phyloP scores from a whole-genome alignment of 441 rosid genomes.

The Sinapis alba region DNA sequence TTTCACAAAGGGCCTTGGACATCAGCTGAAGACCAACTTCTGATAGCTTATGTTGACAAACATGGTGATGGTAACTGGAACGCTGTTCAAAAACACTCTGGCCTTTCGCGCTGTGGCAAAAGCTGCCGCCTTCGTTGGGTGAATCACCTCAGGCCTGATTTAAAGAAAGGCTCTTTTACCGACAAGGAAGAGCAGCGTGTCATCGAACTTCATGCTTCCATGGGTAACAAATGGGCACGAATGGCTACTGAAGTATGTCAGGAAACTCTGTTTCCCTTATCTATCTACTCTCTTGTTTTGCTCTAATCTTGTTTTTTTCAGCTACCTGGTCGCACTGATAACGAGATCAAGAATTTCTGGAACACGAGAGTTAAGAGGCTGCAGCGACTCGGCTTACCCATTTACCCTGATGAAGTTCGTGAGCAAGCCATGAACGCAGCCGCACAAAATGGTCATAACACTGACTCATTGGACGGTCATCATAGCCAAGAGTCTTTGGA shows the following conservation, averaged over 20 bases:
- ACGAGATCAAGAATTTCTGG: conserved; percentile 97
- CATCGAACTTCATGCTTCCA: conserved; percentile 77
- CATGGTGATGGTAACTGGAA: conserved; percentile 98
- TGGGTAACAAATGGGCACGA: conserved; percentile 99
- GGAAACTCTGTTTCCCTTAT: background rate
- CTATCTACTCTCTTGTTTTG: background rate
- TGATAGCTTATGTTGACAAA: conserved; percentile 77
- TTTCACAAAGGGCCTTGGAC: conserved; percentile 97
- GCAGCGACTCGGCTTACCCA: conserved; percentile 81
- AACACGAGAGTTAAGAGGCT: conserved; percentile 87
- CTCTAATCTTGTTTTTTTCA: conserved; percentile 29
- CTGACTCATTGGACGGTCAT: conserved; percentile 37
- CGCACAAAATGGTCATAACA: conserved; percentile 35
- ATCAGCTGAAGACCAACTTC: conserved; percentile 74
- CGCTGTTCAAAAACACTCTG: conserved; percentile 92
- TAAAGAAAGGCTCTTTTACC: conserved; percentile 89
- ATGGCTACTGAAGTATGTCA: conserved; percentile 88
- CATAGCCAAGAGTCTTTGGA: conserved; percentile 54
- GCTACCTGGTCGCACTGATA: conserved; percentile 96
- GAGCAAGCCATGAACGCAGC: conserved; percentile 55
- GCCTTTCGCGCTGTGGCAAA: conserved; percentile 92
- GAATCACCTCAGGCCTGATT: conserved; percentile 87
- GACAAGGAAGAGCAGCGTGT: conserved; percentile 78
- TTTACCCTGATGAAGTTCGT: conserved; percentile 81
- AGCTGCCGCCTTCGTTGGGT: conserved; percentile 99